These are phyloP conservation scores for Arachis stenosperma DNA, from an alignment of 306 rosid species.

Conservation along the genomic window DNA sequence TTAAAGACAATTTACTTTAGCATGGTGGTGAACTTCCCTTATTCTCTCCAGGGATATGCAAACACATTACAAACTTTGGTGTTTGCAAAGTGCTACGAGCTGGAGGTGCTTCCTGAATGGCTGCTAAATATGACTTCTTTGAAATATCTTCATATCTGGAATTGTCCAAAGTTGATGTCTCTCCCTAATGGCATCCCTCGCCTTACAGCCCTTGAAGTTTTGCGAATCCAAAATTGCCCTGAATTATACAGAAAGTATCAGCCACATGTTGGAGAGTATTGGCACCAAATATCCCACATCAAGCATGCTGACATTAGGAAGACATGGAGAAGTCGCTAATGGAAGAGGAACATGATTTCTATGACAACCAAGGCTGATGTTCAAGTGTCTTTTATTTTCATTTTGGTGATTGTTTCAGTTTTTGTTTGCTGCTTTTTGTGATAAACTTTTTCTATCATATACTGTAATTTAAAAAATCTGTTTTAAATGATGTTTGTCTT, in stretches of 20 bases:
- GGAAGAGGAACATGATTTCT: no score
- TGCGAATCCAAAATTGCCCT: neutral
- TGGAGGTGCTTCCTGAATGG: constrained; percentile 2
- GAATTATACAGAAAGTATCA: neutral
- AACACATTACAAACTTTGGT: neutral
- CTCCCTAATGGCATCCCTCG: neutral
- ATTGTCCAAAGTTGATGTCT: constrained; percentile 3
- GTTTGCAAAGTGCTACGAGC: neutral
- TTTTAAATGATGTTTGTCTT: no score
- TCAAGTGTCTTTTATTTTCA: no score
- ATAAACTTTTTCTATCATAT: no score
- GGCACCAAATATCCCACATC: no score
- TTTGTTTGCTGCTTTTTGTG: no score
- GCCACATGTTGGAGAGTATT: neutral
- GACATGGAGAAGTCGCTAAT: no score
- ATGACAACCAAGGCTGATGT: no score
- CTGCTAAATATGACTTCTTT: neutral
- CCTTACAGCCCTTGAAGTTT: constrained; percentile 10
- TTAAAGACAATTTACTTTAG: neutral
- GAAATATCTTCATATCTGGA: accelerated
- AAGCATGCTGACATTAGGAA: no score
- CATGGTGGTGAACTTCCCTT: neutral
- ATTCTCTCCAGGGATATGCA: neutral
- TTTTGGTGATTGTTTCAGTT: no score
- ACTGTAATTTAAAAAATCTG: no score